phyloP scores from a whole-genome alignment of 176 grass and related monocot species.

The Otatea glauca region DNA sequence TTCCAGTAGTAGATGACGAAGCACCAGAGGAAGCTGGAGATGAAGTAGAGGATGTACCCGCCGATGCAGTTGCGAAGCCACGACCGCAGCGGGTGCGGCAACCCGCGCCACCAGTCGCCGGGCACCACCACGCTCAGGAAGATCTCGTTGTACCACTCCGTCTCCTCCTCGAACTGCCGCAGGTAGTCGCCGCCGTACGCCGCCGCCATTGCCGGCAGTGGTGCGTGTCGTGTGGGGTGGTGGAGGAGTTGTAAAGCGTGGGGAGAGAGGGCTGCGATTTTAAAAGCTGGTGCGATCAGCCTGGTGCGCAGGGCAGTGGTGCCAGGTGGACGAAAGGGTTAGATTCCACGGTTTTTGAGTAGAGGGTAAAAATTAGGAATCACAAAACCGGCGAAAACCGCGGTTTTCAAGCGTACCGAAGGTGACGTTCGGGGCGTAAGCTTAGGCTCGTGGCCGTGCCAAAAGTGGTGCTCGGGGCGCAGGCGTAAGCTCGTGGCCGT shows the following conservation, averaged over 20 bases:
- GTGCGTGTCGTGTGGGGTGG: background rate
- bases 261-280: background rate
- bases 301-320: too few relatives aligned
- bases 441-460: too few relatives aligned
- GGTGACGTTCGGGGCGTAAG: too few relatives aligned
- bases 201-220: slow-evolving; percentile 53
- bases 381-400: too few relatives aligned
- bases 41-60: slow-evolving; percentile 69
- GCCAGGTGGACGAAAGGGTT: too few relatives aligned
- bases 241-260: background rate
- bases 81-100: slow-evolving; percentile 77
- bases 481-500: too few relatives aligned
- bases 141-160: slow-evolving; percentile 86
- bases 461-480: too few relatives aligned
- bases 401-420: too few relatives aligned
- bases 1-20: slow-evolving; percentile 96
- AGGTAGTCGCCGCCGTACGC: slow-evolving; percentile 44
- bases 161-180: slow-evolving; percentile 68
- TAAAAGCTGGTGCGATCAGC: background rate
- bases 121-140: slow-evolving; percentile 64
- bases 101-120: slow-evolving; percentile 63
- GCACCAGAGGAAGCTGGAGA: slow-evolving; percentile 93
- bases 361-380: too few relatives aligned
- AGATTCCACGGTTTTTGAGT: too few relatives aligned
- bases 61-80: slow-evolving; percentile 94